These are phyloP conservation scores for Rhizopogon salebrosus DNA, from an alignment of 768 basidiomycete species.

Conservation along the genomic window DNA sequence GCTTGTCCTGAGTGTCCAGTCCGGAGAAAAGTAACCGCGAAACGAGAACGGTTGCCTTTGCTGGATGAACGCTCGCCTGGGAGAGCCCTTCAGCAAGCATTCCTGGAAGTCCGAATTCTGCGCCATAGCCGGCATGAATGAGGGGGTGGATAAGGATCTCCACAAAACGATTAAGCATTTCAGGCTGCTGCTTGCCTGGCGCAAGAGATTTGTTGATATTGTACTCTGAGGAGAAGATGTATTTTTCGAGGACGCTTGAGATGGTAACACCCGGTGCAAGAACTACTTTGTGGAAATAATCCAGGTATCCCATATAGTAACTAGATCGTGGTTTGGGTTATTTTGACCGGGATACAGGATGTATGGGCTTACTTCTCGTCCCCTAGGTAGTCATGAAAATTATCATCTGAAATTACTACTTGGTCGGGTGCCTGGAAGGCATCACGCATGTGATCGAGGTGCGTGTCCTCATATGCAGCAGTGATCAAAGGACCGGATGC, in stretches of 20 bases:
- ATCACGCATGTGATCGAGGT: conserved; percentile 33
- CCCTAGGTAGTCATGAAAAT: conserved; percentile 21
- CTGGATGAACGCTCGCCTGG: conserved; percentile 45
- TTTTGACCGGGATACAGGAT: not conserved
- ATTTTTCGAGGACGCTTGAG: conserved; percentile 50
- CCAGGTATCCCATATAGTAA: conserved; percentile 27
- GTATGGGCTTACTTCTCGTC: conserved; percentile 23
- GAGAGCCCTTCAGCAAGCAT: conserved; percentile 68
- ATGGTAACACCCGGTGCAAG: conserved; percentile 25
- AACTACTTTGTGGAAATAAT: conserved; percentile 26
- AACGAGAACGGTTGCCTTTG: conserved; percentile 31
- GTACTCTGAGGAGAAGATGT: conserved; percentile 48
- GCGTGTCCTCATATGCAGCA: conserved; percentile 35
- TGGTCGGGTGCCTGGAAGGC: conserved; percentile 24
- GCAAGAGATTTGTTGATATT: conserved; percentile 34
- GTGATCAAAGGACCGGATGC: conserved; percentile 37
- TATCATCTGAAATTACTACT: conserved; percentile 18
- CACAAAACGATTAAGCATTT: conserved; percentile 57
- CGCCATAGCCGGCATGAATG: conserved; percentile 59
- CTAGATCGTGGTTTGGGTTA: conserved; percentile 8
- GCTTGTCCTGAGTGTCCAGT: conserved; percentile 22
- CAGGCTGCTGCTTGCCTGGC: conserved; percentile 33
- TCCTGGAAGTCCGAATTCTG: conserved; percentile 60
- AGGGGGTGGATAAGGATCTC: conserved; percentile 61
- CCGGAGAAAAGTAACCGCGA: conserved; percentile 24